Evolutionary conservation across 1,284 basidiomycete species (phyloP), one percentile per base, ranked within the genome.

Genomic region (Tylopilus orsonianus): DNA sequence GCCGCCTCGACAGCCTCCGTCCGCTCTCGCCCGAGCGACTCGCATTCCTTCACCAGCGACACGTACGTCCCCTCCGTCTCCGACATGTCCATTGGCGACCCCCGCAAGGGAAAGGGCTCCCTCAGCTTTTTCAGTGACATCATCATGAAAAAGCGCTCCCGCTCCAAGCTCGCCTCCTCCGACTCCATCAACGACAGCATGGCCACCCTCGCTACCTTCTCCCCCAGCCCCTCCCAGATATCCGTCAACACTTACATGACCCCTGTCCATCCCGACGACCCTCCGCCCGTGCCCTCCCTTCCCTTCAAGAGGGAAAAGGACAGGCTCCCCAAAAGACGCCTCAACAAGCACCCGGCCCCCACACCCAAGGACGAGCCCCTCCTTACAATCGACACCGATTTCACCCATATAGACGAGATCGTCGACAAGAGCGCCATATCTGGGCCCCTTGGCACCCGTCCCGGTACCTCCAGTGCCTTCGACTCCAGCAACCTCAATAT

Each of bases 351-450:
- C 0, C 58, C 55, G 5, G 55, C 66, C 3, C 22, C 44, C n/a
- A 44, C 52, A 8, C 33, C 53, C 20, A 56, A 60, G 27, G 56
- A 61, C 13, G 56, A 50, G 16, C 43, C 38, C 14, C 27, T 54
- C 12, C 49, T 65, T 56, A 74, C 72, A 18, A 77, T 93, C 32
- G 90, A 95, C 68, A 86, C 83, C 41, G 83, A 95, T 56, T 72
- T 95, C 35, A 79, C 87, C 26, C 75, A 83, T 50, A 91, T 97
- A 78, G 87, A 90, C 41, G 93, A 89, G 24, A 91, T 96, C 63
- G 75, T 96, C 55, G 77, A 92, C 65, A 67, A 71, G 27, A 49
- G 35, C 16, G 46, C 46, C 27, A 9, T 43, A 5, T 38, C 57
- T 0, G 19, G 23, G 19, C 20, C 53, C 2, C 42, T 51, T 19